These are phyloP conservation scores for Aspergillus ochraceoroseus DNA, from an alignment of 2,329 filamentous ascomycete species.

Conservation along the genomic window DNA sequence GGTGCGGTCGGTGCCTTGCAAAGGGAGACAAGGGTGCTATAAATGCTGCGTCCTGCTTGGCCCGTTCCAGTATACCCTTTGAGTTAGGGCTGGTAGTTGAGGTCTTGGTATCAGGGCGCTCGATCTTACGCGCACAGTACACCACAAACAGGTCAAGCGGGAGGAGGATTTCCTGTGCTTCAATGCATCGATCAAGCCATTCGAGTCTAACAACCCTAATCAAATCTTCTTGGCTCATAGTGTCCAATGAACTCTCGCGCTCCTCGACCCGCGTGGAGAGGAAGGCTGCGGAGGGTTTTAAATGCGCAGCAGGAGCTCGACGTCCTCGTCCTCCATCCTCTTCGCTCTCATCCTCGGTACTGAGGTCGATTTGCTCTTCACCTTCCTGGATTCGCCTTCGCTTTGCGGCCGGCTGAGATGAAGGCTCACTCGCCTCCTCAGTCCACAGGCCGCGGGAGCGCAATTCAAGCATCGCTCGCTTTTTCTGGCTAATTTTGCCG, in stretches of 20 bases:
- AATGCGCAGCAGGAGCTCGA: slow-evolving; percentile 12
- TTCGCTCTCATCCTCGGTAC: slow-evolving; percentile 31
- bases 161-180: slow-evolving; percentile 40
- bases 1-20: slow-evolving; percentile 20
- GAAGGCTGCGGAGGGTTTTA: slow-evolving; percentile 7
- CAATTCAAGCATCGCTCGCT: slow-evolving; percentile 72
- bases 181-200: slow-evolving; percentile 51
- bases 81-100: slow-evolving; percentile 7
- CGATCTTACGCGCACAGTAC: slow-evolving; percentile 47
- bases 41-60: slow-evolving; percentile 45
- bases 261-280: not conserved
- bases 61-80: slow-evolving; percentile 49
- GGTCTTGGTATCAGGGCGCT: slow-evolving; percentile 29
- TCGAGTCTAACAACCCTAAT: slow-evolving; percentile 51
- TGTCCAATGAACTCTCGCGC: not conserved
- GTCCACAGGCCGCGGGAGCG: slow-evolving; percentile 59
- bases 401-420: slow-evolving; percentile 26
- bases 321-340: slow-evolving; percentile 19
- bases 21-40: slow-evolving; percentile 5
- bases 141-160: slow-evolving; percentile 49
- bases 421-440: slow-evolving; percentile 31
- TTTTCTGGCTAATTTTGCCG: slow-evolving; percentile 64
- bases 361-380: slow-evolving; percentile 27
- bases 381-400: slow-evolving; percentile 21
- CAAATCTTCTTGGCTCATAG: slow-evolving; percentile 22